phyloP scores from a whole-genome alignment of 805 yeast species.

The Blastobotrys chiropterorum region DNA sequence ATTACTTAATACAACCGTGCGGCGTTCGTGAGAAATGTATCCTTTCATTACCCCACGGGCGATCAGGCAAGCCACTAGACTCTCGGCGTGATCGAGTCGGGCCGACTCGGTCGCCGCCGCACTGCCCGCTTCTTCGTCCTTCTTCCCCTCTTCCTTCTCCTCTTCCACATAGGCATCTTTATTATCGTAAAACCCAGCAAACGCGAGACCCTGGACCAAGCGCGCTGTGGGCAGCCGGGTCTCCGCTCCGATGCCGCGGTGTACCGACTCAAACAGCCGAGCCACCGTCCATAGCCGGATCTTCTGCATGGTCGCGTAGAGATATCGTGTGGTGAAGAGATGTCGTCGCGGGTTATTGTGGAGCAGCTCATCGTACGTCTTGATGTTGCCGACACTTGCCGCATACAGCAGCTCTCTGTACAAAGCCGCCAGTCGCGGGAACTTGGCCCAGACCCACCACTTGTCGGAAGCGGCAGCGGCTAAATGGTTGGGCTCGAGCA shows the following conservation, averaged over 20 bases:
- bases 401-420: constrained; percentile 47
- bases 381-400: constrained; percentile 49
- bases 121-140: too few relatives aligned
- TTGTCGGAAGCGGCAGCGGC: constrained; percentile 31
- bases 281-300: constrained; percentile 46
- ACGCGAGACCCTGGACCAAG: constrained; percentile 40
- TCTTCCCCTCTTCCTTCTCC: constrained; percentile 4
- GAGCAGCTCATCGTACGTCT: constrained; percentile 42
- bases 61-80: constrained; percentile 61
- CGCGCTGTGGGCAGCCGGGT: constrained; percentile 36
- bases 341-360: constrained; percentile 35
- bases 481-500: constrained; percentile 32
- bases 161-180: background rate
- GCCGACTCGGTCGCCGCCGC: constrained; percentile 16
- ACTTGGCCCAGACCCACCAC: constrained; percentile 39
- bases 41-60: constrained; percentile 61
- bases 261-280: constrained; percentile 42
- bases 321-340: constrained; percentile 48
- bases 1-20: constrained; percentile 70
- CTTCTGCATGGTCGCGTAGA: constrained; percentile 54
- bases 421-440: constrained; percentile 37
- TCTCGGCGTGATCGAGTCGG: constrained; percentile 54
- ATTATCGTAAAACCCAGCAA: constrained; percentile 21
- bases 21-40: constrained; percentile 69
- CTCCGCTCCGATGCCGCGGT: constrained; percentile 22